A percentile compares a stretch with the other conserved stretches of the same genome.
Conservation (phyloP, 192 early-diverging fungal genomes). For the Linnemannia schmuckeri region DNA sequence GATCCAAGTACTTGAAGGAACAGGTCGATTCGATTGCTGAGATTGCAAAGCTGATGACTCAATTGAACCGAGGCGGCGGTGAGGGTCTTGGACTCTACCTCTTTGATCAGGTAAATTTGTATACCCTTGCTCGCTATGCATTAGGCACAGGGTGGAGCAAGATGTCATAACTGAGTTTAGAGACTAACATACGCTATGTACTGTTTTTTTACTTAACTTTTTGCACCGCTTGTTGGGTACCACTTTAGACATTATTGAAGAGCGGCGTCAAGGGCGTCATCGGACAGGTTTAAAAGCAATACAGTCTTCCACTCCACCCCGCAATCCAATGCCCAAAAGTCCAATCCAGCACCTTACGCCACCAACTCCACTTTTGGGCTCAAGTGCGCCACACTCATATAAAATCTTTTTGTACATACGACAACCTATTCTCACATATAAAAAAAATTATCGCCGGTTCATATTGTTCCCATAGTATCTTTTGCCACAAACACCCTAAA, state of each 20-base stretch:
- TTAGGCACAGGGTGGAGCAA: too few species aligned
- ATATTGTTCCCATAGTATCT: not conserved
- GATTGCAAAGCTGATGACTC: slow-evolving; percentile 63
- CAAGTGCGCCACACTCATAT: not conserved
- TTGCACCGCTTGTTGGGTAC: not conserved
- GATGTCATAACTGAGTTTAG: not conserved
- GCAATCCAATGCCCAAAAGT: not conserved
- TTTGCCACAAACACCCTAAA: not conserved
- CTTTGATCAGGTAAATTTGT: slow-evolving; percentile 32
- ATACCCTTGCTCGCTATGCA: not conserved
- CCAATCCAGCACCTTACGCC: not conserved
- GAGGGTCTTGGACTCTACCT: slow-evolving; percentile 53
- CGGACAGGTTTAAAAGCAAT: slow-evolving; percentile 1
- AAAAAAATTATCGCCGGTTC: not conserved
- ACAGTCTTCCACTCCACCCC: not conserved
- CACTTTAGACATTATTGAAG: slow-evolving; percentile 21
- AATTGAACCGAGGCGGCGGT: slow-evolving; percentile 63
- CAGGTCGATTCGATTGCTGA: slow-evolving; percentile 63
- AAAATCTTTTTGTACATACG: not conserved
- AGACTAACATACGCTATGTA: not conserved
- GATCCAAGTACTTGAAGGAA: slow-evolving; percentile 59
- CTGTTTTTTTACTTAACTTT: not conserved
- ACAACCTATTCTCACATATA: not conserved
- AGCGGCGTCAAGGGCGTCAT: slow-evolving; percentile 13
- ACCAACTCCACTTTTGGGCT: not conserved